Conservation (phyloP, 1,284 basidiomycete genomes). For the Ganoderma leucocontextum region DNA sequence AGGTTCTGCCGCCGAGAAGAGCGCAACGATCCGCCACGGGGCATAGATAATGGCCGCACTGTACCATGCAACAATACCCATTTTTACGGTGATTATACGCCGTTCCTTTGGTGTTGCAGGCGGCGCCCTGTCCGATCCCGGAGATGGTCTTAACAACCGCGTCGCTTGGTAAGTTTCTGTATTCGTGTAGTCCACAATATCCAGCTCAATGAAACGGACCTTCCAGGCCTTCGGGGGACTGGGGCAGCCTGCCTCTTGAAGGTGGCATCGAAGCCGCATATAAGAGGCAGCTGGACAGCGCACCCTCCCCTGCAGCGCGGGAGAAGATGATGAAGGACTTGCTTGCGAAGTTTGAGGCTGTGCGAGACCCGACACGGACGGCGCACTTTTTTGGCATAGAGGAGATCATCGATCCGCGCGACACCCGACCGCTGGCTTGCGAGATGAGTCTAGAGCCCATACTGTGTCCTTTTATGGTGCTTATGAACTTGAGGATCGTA, state of each 20-base stretch:
- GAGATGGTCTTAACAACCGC: constrained; percentile 47
- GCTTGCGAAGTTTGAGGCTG: constrained; percentile 48
- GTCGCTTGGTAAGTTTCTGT: constrained; percentile 48
- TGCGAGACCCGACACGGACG: constrained; percentile 48
- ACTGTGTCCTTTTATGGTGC: not conserved
- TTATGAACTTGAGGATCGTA: not conserved
- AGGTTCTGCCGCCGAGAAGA: constrained; percentile 50
- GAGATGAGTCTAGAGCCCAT: constrained; percentile 40
- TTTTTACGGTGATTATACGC: constrained; percentile 51
- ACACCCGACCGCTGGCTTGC: constrained; percentile 50
- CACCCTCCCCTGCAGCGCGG: constrained; percentile 44
- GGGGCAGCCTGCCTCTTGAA: constrained; percentile 53
- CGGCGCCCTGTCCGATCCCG: constrained; percentile 49
- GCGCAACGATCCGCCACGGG: constrained; percentile 52
- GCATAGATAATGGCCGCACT: constrained; percentile 50
- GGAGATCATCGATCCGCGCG: constrained; percentile 53
- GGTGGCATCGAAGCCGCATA: constrained; percentile 55
- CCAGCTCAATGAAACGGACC: not conserved
- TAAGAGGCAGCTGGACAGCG: constrained; percentile 49
- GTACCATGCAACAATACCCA: constrained; percentile 49
- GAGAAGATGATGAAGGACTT: constrained; percentile 49
- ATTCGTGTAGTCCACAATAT: too few species aligned
- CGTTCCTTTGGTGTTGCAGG: constrained; percentile 54
- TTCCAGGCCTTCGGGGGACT: constrained; percentile 54
- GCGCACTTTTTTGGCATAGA: constrained; percentile 51